phyloP scores from a whole-genome alignment of 2,329 filamentous ascomycete species.

The Phyllosticta capitalensis region DNA sequence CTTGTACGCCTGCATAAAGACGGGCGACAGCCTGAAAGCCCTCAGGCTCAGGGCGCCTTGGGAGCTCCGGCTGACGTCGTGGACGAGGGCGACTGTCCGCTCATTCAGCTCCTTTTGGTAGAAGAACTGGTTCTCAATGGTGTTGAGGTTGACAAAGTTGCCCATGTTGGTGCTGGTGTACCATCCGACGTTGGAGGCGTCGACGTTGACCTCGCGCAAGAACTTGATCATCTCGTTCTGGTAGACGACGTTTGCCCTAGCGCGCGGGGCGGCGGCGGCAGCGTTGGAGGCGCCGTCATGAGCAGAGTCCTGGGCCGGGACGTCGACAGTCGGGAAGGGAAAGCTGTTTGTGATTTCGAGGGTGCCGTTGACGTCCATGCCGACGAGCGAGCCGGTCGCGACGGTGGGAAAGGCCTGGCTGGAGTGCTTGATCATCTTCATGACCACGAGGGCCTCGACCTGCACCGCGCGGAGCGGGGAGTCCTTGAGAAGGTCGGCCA shows the following conservation, averaged over 20 bases:
- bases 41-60: slow-evolving; percentile 84
- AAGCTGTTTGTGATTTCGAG: slow-evolving; percentile 93
- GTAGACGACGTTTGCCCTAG: slow-evolving; percentile 81
- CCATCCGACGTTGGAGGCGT: slow-evolving; percentile 96
- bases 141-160: slow-evolving; percentile 90
- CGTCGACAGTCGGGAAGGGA: slow-evolving; percentile 78
- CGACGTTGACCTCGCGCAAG: slow-evolving; percentile 92
- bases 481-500: slow-evolving; percentile 29
- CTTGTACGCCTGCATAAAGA: slow-evolving; percentile 86
- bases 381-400: slow-evolving; percentile 82
- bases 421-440: slow-evolving; percentile 98
- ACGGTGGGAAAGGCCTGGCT: slow-evolving; percentile 78
- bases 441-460: slow-evolving; percentile 90
- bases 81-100: slow-evolving; percentile 76
- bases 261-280: slow-evolving; percentile 75
- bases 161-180: slow-evolving; percentile 98
- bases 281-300: slow-evolving; percentile 33
- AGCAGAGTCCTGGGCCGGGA: slow-evolving; percentile 43
- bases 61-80: slow-evolving; percentile 90
- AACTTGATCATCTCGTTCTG: slow-evolving; percentile 97
- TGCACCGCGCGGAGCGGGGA: slow-evolving; percentile 73
- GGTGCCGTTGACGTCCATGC: slow-evolving; percentile 74
- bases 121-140: slow-evolving; percentile 96
- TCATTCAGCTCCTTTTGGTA: slow-evolving; percentile 92
- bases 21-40: slow-evolving; percentile 79